Evolutionary conservation across 192 early-diverging fungal genomes (phyloP).

Genomic region (Podila horticola): DNA sequence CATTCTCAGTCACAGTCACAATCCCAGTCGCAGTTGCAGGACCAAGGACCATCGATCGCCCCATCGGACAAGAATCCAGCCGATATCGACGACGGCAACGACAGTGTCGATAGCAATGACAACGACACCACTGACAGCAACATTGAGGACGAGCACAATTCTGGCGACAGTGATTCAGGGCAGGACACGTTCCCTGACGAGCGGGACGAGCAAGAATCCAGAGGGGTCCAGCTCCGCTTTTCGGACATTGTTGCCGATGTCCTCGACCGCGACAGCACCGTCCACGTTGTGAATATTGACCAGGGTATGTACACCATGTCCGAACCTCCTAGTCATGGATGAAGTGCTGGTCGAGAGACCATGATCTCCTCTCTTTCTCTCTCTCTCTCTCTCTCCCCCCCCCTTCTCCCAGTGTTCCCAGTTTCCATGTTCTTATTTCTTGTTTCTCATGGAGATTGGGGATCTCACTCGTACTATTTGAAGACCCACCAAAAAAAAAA

Average conservation of each 20-base stretch:
- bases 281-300: constrained; percentile 62
- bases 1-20: too few relatives aligned
- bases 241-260: constrained; percentile 61
- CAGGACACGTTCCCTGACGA: constrained; percentile 5
- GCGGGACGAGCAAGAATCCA: constrained; percentile 28
- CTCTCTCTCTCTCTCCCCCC: not conserved
- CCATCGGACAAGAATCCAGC: too few relatives aligned
- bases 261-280: constrained; percentile 59
- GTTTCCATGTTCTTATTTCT: not conserved
- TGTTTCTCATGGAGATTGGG: not conserved
- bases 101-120: not conserved
- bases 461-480: not conserved
- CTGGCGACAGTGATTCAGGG: too few relatives aligned
- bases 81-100: not conserved
- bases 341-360: not conserved
- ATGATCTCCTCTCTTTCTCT: not conserved
- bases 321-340: not conserved
- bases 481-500: not conserved
- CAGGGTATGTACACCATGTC: constrained; percentile 32
- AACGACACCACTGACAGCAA: not conserved
- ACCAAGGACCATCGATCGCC: too few relatives aligned
- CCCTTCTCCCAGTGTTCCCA: too few relatives aligned
- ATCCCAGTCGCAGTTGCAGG: too few relatives aligned
- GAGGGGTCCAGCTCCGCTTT: constrained; percentile 61
- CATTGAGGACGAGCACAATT: too few relatives aligned